Conservation (phyloP, 192 early-diverging fungal genomes). For the Thoreauomyces humboldtii region DNA sequence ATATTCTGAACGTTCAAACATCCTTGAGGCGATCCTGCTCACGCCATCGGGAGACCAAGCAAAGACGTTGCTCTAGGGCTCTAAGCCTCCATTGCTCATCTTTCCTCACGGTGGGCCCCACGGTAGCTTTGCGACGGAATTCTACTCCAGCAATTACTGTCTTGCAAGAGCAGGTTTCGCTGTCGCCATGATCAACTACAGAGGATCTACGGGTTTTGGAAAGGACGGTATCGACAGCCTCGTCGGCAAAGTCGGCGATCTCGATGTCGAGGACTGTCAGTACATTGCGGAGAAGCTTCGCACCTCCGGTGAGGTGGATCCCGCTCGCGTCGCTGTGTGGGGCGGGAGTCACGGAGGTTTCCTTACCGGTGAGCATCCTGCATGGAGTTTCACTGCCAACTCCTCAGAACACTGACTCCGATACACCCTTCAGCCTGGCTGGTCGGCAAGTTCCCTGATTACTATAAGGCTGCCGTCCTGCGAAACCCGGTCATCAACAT, state of each 20-base stretch:
- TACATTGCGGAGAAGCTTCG: conserved; percentile 37
- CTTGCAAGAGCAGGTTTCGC: conserved; percentile 63
- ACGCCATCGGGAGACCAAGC: background rate
- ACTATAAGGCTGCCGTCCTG: conserved; percentile 61
- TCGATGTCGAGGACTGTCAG: conserved; percentile 65
- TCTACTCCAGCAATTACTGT: conserved; percentile 40
- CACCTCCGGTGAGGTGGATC: conserved; percentile 36
- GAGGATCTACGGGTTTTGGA: conserved; percentile 78
- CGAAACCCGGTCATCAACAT: conserved; percentile 76
- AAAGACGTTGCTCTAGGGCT: background rate
- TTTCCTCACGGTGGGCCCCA: conserved; percentile 83
- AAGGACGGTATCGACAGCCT: conserved; percentile 61
- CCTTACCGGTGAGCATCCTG: too few relatives aligned
- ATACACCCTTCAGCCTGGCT: too few relatives aligned
- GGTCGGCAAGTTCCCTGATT: conserved; percentile 40
- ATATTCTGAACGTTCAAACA: conserved; percentile 4
- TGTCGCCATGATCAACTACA: conserved; percentile 67
- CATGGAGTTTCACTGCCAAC: too few relatives aligned
- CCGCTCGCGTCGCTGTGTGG: conserved; percentile 49
- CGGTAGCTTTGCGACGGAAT: conserved; percentile 50
- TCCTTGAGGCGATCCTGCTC: conserved; percentile 24
- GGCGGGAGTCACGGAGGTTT: conserved; percentile 71
- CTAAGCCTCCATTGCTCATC: conserved; percentile 56
- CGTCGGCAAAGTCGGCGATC: conserved; percentile 63
- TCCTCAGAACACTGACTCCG: too few relatives aligned